Evolutionary conservation across 176 grass and related monocot species (phyloP).

Genomic region (Panicum miliaceum): DNA sequence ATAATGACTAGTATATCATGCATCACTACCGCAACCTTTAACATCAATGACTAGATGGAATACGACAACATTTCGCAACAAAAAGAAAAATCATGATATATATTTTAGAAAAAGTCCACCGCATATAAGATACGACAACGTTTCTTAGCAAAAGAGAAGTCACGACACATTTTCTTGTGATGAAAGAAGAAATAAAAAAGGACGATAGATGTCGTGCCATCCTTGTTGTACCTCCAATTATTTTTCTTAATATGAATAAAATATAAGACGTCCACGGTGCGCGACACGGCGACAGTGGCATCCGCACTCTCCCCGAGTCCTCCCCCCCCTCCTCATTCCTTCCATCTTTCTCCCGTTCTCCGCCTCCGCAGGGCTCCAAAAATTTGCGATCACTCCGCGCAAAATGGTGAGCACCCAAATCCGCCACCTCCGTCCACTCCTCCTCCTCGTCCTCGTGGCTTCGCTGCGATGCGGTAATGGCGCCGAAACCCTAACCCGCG

Average conservation of each 20-base stretch:
- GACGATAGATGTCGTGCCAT: not conserved
- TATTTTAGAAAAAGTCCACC: not conserved
- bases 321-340: not conserved
- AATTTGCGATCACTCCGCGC: slow-evolving; percentile 11
- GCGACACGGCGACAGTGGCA: not conserved
- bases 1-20: not conserved
- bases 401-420: slow-evolving; percentile 29
- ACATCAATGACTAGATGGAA: not conserved
- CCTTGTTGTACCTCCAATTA: no score
- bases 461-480: slow-evolving; percentile 42
- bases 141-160: not conserved
- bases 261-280: no score
- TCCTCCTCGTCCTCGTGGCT: slow-evolving; percentile 13
- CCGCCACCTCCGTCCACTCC: not conserved
- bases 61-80: not conserved
- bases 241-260: no score
- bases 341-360: not conserved
- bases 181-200: not conserved
- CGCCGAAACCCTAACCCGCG: not conserved
- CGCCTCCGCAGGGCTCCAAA: not conserved
- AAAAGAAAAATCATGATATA: not conserved
- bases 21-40: not conserved
- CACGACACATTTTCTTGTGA: not conserved
- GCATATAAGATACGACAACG: not conserved
- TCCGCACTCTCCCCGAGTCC: not conserved